Evolutionary conservation across 1,139 yeast species (phyloP).

Genomic region (Saccharomyces hybrid): DNA sequence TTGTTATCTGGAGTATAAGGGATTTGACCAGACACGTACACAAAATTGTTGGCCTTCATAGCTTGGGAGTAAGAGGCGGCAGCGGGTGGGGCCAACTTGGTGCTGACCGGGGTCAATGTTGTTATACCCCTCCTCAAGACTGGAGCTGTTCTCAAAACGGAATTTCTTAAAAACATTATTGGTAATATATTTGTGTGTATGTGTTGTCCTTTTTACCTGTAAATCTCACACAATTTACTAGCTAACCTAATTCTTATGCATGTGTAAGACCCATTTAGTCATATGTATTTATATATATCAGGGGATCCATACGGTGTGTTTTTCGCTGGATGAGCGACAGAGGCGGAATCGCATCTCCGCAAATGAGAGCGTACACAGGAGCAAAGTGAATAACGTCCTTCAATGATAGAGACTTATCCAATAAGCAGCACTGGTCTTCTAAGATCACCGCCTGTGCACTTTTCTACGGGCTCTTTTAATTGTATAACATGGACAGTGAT

Average conservation of each 20-base stretch:
- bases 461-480: background rate
- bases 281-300: background rate
- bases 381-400: background rate
- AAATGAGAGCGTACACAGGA: background rate
- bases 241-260: background rate
- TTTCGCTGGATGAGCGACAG: background rate
- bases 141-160: slow-evolving; percentile 15
- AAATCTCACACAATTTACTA: background rate
- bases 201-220: background rate
- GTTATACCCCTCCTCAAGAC: slow-evolving; percentile 21
- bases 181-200: background rate
- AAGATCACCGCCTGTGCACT: background rate
- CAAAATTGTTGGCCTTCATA: slow-evolving; percentile 73
- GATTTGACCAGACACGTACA: slow-evolving; percentile 92
- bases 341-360: slow-evolving; percentile 1
- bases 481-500: background rate
- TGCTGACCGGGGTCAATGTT: slow-evolving; percentile 35
- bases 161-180: slow-evolving; percentile 14
- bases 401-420: background rate
- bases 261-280: background rate
- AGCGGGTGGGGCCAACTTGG: slow-evolving; percentile 84
- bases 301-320: background rate
- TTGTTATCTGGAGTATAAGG: slow-evolving; percentile 81
- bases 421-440: background rate
- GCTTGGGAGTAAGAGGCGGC: slow-evolving; percentile 96